phyloP scores from a whole-genome alignment of 768 basidiomycete species.

The Phanerochaete carnosa region DNA sequence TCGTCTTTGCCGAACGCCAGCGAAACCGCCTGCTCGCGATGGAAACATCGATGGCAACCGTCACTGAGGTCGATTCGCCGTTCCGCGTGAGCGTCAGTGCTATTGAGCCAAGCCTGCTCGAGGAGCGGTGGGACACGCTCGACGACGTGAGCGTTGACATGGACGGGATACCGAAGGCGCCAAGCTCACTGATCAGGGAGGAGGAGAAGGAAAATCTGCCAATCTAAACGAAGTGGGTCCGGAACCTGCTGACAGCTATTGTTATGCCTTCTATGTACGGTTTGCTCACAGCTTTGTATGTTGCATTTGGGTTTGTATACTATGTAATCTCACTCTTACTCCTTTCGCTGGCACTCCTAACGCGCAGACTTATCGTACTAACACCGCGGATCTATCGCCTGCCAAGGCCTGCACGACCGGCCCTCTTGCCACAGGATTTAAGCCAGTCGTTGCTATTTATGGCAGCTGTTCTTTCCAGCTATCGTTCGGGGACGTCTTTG shows the following conservation, averaged over 20 bases:
- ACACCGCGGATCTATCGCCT: background rate
- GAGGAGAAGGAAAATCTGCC: constrained; percentile 5
- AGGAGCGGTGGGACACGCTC: constrained; percentile 31
- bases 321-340: background rate
- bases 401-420: no score
- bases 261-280: background rate
- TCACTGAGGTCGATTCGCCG: constrained; percentile 46
- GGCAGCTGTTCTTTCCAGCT: no score
- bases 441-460: no score
- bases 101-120: constrained; percentile 31
- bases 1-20: constrained; percentile 47
- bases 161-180: background rate
- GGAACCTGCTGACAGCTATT: background rate
- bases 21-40: constrained; percentile 29
- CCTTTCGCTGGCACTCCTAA: background rate
- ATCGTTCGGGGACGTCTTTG: no score
- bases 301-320: background rate
- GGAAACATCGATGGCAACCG: constrained; percentile 26
- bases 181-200: background rate
- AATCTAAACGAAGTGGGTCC: background rate
- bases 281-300: constrained; percentile 1
- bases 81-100: constrained; percentile 41
- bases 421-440: no score
- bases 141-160: constrained; percentile 31
- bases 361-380: background rate